Base-by-base conservation (phyloP, 306 rosid species). In the Prunus fruticosa region DNA sequence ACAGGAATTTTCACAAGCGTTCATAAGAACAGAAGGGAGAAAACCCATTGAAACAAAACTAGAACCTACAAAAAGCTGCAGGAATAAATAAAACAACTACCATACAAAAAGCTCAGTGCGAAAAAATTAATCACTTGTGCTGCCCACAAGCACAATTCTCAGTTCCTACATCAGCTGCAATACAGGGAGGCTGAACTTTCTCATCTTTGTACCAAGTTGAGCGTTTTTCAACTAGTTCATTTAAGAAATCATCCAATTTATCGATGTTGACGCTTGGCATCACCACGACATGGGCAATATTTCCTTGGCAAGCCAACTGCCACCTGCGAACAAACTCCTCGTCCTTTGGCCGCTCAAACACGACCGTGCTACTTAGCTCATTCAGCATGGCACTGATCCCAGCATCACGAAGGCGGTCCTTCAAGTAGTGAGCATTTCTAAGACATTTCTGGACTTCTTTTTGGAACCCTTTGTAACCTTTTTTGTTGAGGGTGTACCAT, bases 301-400 rank as follows among this genome's bases (percentile, higher is more conserved):
- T 87, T 51, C 91, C 96, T 46, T 87, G 71, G 68, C 96, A 91
- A 2, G 90, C 90, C 72, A 91, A 81, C 73, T 67, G 89, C 96
- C 96, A 91, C 79, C 72, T 76, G 1, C 88, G 84, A 16, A 74
- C 46, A 11, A 91, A 91, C 64, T 82, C 91, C 41, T 80, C 89
- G 32, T 85, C 91, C 2, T 19, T 74, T 10, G 96, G 91, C 46
- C 89, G 89, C 73, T 88, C 93, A 67, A 90, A 88, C 62, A 88
- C 91, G 4, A 90, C 93, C 0, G 87, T 88, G 72, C 82, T 88
- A 69, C 93, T 91, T 6, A 82, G 87, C 74, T 89, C 86, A 41
- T 91, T 89, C 51, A 81, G 85, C 90, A 89, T 87, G n/a, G 85
- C 88, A 70, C 96, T 87, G n/a, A 89, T 83, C 49, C 89, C 88